Conservation (phyloP, 2,329 filamentous ascomycete species). For the Diaporthe sp. region DNA sequence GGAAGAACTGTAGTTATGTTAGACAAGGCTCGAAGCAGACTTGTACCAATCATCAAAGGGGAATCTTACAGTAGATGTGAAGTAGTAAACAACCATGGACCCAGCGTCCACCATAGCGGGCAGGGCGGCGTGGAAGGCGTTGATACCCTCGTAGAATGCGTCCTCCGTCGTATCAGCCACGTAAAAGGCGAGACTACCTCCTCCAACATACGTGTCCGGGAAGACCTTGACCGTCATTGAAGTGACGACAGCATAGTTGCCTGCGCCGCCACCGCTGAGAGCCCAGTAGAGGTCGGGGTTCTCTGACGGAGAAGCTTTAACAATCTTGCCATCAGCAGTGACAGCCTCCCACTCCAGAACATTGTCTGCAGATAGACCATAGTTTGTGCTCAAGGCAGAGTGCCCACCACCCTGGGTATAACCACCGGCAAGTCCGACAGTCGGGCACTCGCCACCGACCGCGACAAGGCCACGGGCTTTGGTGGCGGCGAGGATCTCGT, state of each 20-base stretch:
- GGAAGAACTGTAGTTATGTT: slow-evolving; percentile 53
- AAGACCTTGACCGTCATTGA: slow-evolving; percentile 46
- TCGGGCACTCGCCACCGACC: slow-evolving; percentile 47
- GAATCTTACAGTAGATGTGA: slow-evolving; percentile 38
- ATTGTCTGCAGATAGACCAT: slow-evolving; percentile 64
- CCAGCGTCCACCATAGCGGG: slow-evolving; percentile 46
- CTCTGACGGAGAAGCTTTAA: slow-evolving; percentile 56
- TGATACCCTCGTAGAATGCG: slow-evolving; percentile 44
- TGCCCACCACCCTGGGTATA: slow-evolving; percentile 68
- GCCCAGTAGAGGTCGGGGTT: slow-evolving; percentile 66
- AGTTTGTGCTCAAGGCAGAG: slow-evolving; percentile 63
- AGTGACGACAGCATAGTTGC: slow-evolving; percentile 53
- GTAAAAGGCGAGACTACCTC: slow-evolving; percentile 43
- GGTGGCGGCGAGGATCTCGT: slow-evolving; percentile 65
- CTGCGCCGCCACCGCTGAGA: slow-evolving; percentile 59
- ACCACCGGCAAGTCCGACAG: slow-evolving; percentile 64
- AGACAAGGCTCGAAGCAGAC: neutral
- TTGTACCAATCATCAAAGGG: neutral
- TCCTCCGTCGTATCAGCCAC: slow-evolving; percentile 42
- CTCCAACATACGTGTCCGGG: slow-evolving; percentile 43
- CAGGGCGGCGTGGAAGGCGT: slow-evolving; percentile 45
- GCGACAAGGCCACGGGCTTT: slow-evolving; percentile 56
- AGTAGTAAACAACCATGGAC: slow-evolving; percentile 45
- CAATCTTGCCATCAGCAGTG: slow-evolving; percentile 57
- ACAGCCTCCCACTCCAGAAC: slow-evolving; percentile 64